Base-by-base conservation (phyloP, 2,329 filamentous ascomycete genomes). In the Fusarium virguliforme region DNA sequence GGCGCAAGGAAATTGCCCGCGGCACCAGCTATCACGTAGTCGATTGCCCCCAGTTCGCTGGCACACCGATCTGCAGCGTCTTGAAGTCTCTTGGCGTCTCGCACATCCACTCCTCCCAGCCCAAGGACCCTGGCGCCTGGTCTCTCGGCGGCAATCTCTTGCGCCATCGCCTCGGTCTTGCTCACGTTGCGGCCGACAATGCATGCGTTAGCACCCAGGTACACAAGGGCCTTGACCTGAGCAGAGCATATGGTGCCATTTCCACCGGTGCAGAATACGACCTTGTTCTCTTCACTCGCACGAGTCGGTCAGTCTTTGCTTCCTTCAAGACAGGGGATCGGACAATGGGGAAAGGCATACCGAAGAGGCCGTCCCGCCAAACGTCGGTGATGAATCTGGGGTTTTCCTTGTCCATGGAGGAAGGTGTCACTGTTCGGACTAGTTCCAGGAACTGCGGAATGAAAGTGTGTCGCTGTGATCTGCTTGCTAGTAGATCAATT, bases 231-330 rank as follows among this genome's bases (percentile, higher is more conserved):
- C 18, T 34, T 28, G 8, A 60, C 62, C n/a, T 64, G 62, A 6
- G 56, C 55, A 8, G 46, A 54, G 18, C 62, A 64, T n/a, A 64
- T 64, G 9, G 55, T 37, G 9, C 62, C 62, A 30, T 30, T 60
- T 6, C 62, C 62, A 7, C 62, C 62, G 3, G 62, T 64, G 15
- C 62, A 64, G 40, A 60, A 64, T 15, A 64, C 56, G 6, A 64
- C 48, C 13, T 34, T n/a, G 40, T 58, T 53, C 26, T 1, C 26
- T 53, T 38, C 12, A n/a, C 9, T 38, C 8, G 37, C n/a, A 30
- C 28, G 28, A 30, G 37, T 38, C 37, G n/a, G 37, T n/a, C n/a
- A 38, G n/a, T 15, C 9, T 38, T 38, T 38, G 37, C n/a, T 38
- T 8, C 4, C 12, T 15, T 38, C 4, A n/a, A 38, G 4, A n/a